A percentile compares a stretch with the other conserved stretches of the same genome.
phyloP scores from a whole-genome alignment of 2,329 filamentous ascomycete genomes.

The Rhinocladiella similis region DNA sequence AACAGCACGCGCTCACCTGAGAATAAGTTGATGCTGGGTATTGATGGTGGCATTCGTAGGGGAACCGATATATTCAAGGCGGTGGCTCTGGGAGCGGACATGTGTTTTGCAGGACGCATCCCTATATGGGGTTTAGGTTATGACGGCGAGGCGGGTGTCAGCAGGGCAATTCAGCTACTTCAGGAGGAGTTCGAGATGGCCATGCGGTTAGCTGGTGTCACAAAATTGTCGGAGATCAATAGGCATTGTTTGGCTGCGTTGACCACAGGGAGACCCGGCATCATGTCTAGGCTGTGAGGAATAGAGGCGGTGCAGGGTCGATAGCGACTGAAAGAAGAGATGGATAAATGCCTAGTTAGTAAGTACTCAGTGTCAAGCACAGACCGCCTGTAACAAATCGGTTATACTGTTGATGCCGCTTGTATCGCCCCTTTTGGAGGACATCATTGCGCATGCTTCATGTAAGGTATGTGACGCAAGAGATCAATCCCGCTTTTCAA shows the following conservation, averaged over 20 bases:
- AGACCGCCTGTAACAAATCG: too few relatives aligned
- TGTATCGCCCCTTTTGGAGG: too few relatives aligned
- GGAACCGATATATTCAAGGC: slow-evolving; percentile 61
- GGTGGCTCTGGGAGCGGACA: slow-evolving; percentile 51
- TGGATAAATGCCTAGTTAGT: too few relatives aligned
- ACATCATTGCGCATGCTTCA: too few relatives aligned
- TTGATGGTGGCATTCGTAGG: slow-evolving; percentile 56
- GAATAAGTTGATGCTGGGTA: slow-evolving; percentile 36
- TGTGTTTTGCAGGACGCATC: slow-evolving; percentile 48
- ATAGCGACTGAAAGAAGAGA: too few relatives aligned
- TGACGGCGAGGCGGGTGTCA: slow-evolving; percentile 25
- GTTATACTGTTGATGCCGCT: too few relatives aligned
- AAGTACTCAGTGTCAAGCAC: too few relatives aligned
- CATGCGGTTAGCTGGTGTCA: slow-evolving; percentile 23
- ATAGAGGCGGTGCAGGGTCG: too few relatives aligned
- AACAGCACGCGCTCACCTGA: slow-evolving; percentile 22
- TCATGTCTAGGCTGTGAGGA: too few relatives aligned
- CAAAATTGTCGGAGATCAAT: slow-evolving; percentile 25
- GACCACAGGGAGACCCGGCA: too few relatives aligned
- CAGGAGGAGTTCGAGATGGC: slow-evolving; percentile 25
- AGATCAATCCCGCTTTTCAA: too few relatives aligned
- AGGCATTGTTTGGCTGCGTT: slow-evolving; percentile 24
- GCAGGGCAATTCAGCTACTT: slow-evolving; percentile 21
- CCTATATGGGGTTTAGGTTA: slow-evolving; percentile 49
- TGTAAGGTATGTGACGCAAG: too few relatives aligned